Base-by-base conservation (phyloP, 306 rosid species). In the Vigna nakashimae region DNA sequence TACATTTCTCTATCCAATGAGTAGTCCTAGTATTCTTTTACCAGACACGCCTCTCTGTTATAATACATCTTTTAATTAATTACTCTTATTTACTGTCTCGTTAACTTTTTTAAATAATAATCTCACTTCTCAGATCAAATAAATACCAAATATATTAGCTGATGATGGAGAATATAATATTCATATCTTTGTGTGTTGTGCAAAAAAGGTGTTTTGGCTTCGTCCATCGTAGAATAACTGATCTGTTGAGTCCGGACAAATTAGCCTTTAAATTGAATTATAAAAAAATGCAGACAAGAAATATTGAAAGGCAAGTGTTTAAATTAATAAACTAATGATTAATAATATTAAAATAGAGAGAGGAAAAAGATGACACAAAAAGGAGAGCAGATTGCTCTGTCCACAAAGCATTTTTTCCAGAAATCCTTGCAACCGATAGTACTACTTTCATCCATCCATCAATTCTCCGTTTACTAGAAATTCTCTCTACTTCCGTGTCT, bases 351-450 rank as follows among this genome's bases (percentile, higher is more conserved):
- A 58, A 74, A 32, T 12, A 20, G 18, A 52, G 1, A 49, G 77
- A 56, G 7, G 56, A 26, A 81, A 65, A 68, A 83, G 55, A 82
- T 34, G 86, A 80, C 85, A 74, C 71, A 77, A 43, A 86, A 89
- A 84, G 88, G 50, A 85, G 82, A 86, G 86, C 87, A 86, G 84
- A 80, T 87, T 84, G 76, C 65, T 75, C 73, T 93, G 86, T 69
- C 75, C 82, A 67, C 43, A 83, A 59, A 85, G 87, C 85, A 77
- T 83, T 82, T 83, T 75, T 89, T 89, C 79, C 91, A 88, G 90
- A 88, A 86, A 90, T 89, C 87, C 82, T 88, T 84, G 94, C 91
- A 86, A 78, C 83, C 76, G 85, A 76, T 80, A 63, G 86, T 84
- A 80, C 89, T 81, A 80, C 89, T 81, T 84, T 72, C 79, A 83